Evolutionary conservation across 768 basidiomycete genomes (phyloP).

Genomic region (Coprinellus micaceus): DNA sequence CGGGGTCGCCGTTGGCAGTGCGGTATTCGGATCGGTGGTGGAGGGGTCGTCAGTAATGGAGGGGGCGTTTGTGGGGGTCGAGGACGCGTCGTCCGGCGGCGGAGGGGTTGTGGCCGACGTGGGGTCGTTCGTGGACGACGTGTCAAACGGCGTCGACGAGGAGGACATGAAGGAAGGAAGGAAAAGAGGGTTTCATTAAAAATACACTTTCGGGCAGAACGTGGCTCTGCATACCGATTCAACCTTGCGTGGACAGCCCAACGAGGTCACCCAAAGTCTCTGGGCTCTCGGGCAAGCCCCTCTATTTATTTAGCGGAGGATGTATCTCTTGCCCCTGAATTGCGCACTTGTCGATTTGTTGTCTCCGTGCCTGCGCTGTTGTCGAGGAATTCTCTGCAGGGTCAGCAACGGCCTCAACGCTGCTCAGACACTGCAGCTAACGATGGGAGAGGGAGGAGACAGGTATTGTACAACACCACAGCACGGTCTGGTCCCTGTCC

Average conservation of each 20-base stretch:
- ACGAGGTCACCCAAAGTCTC: too few species aligned
- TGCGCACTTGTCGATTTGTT: too few species aligned
- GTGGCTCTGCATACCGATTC: neutral
- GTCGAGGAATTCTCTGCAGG: too few species aligned
- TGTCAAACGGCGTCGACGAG: conserved; percentile 1
- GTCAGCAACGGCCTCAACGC: too few species aligned
- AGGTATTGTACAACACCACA: too few species aligned
- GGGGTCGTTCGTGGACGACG: neutral
- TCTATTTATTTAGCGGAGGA: too few species aligned
- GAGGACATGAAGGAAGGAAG: neutral
- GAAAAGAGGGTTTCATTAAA: neutral
- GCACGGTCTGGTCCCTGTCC: too few species aligned
- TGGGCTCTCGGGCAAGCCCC: too few species aligned
- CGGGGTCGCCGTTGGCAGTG: neutral
- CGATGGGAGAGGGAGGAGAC: too few species aligned
- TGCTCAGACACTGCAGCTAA: too few species aligned
- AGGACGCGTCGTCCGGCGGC: neutral
- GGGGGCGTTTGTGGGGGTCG: neutral
- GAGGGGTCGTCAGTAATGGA: neutral
- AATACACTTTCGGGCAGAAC: neutral
- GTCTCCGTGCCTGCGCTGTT: too few species aligned
- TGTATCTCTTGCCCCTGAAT: too few species aligned
- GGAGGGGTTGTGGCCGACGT: neutral
- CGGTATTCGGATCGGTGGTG: neutral
- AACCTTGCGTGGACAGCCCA: neutral